Base-by-base conservation (phyloP, 129 eudicot genomes). In the Calendula officinalis region DNA sequence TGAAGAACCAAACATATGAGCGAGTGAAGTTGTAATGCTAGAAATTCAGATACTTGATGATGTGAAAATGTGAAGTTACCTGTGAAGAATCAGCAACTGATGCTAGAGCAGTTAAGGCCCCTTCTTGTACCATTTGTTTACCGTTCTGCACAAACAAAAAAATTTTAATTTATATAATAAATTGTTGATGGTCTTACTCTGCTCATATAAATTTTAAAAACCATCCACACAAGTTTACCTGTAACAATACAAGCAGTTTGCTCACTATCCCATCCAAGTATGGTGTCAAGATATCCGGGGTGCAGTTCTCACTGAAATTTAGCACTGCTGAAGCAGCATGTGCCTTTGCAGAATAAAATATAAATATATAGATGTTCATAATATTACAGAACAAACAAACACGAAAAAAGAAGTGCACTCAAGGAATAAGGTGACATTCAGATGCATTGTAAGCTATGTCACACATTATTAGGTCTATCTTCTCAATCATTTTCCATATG, bases 61-160 rank as follows among this genome's bases (percentile, higher is more conserved):
- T 12, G 61, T 53, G 22, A 22, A 22, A 22, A 22, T 22, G 30
- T 30, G 9, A 34, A 64, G 27, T 42, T 75, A 89, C 97, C 90
- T 89, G 97, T 73, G 97, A 89, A 47, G 97, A 89, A 72, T 89
- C 97, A 34, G 97, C 97, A 78, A 89, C 97, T 10, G 97, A 89
- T 50, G 97, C 94, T 70, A 89, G 68, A 59, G 94, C 94, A 76
- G 97, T 89, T 72, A 85, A 78, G 54, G 97, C 89, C 66, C 97
- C 97, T 71, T 89, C 94, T 82, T 89, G 97, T 67, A 89, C 97
- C 94, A 89, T 81, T 83, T 89, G 97, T 53, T 89, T 89, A 70
- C 90, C 86, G 48, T 89, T 89, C 97, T 89, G 77, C 63, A 72
- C 3, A 62, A 52, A 16, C 66, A 56, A 68, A 3, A 46, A 17